These are phyloP conservation scores for Hemisphaericaspora xylanilytica DNA, from an alignment of 1,139 yeast species.

Conservation along the genomic window DNA sequence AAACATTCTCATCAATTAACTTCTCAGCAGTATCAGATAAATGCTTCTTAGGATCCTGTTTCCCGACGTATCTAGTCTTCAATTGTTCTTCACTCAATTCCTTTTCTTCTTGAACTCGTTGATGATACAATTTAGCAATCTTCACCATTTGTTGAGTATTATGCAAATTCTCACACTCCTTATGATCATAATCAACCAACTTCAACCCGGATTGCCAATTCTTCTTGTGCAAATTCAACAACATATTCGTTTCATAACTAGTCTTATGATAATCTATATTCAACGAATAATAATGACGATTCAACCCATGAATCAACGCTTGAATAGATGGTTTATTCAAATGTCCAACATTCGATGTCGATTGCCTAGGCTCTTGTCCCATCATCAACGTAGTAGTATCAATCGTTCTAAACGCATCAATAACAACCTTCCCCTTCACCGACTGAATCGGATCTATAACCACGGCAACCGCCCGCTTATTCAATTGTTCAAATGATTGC, in stretches of 20 bases:
- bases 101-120: slow-evolving; percentile 89
- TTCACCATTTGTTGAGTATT: slow-evolving; percentile 80
- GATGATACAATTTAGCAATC: slow-evolving; percentile 86
- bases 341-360: slow-evolving; percentile 94
- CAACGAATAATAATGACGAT: slow-evolving; percentile 94
- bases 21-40: slow-evolving; percentile 83
- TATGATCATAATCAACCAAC: slow-evolving; percentile 72
- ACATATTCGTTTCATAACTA: slow-evolving; percentile 88
- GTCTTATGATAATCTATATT: slow-evolving; percentile 95
- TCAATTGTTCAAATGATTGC: slow-evolving; percentile 94
- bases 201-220: slow-evolving; percentile 95
- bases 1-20: slow-evolving; percentile 85
- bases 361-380: slow-evolving; percentile 97
- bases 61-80: slow-evolving; percentile 95
- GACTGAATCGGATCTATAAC: slow-evolving; percentile 98
- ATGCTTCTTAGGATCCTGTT: slow-evolving; percentile 98
- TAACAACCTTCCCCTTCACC: slow-evolving; percentile 97
- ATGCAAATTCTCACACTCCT: slow-evolving; percentile 72
- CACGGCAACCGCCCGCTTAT: slow-evolving; percentile 93
- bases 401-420: slow-evolving; percentile 95
- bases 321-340: slow-evolving; percentile 97
- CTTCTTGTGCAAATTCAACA: slow-evolving; percentile 88
- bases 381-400: slow-evolving; percentile 86
- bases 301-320: slow-evolving; percentile 94
- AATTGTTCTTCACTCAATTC: slow-evolving; percentile 85